These are phyloP conservation scores for Phytophthora syringae DNA, from an alignment of 352 stramenopile genomes.

Conservation along the genomic window DNA sequence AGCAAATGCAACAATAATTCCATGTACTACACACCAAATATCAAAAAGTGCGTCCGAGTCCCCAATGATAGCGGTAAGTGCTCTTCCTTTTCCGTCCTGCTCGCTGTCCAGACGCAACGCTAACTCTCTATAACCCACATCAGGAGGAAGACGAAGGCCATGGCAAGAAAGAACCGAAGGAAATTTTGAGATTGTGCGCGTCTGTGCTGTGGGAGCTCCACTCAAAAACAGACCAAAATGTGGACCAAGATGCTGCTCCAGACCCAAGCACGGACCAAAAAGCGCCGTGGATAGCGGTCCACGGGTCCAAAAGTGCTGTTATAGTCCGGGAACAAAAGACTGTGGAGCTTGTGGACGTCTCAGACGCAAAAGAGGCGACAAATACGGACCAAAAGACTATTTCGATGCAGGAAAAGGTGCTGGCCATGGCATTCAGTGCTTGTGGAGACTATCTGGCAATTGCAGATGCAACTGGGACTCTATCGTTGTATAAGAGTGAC, in stretches of 20 bases:
- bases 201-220: slow-evolving; percentile 12
- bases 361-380: background rate
- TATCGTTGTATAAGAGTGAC: slow-evolving; percentile 41
- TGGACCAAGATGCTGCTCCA: background rate
- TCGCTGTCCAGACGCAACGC: background rate
- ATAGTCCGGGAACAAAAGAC: background rate
- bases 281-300: slow-evolving; percentile 18
- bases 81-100: background rate
- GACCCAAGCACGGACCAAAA: slow-evolving; percentile 11
- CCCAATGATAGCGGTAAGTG: slow-evolving; percentile 10
- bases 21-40: background rate
- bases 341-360: slow-evolving; percentile 6
- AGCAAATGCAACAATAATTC: no score
- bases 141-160: slow-evolving; percentile 7
- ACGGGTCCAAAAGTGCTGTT: slow-evolving; percentile 18
- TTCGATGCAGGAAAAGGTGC: slow-evolving; percentile 11
- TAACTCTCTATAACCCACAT: background rate
- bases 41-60: background rate
- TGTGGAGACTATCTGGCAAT: slow-evolving; percentile 44
- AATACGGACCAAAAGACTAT: slow-evolving; percentile 28
- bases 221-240: slow-evolving; percentile 1
- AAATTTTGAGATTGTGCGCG: background rate
- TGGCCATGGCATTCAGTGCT: slow-evolving; percentile 41
- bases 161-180: background rate
- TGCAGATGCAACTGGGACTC: slow-evolving; percentile 27